Conservation (phyloP, 225 moss, liverwort and hornwort species). For the Straminergon stramineum region DNA sequence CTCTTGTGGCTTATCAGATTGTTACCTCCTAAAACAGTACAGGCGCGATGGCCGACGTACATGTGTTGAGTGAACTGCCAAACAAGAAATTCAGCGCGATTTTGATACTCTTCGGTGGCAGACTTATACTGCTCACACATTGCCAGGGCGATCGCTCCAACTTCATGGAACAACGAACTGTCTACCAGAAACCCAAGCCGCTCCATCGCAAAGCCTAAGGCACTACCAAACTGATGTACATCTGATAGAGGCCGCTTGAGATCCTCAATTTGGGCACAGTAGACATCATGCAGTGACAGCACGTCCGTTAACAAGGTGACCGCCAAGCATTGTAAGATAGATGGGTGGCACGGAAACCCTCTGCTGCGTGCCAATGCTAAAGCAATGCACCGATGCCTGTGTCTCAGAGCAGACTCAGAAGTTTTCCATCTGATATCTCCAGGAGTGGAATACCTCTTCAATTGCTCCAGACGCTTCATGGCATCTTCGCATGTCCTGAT, state of each 20-base stretch:
- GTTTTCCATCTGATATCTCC: constrained; percentile 14
- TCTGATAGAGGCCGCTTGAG: constrained; percentile 20
- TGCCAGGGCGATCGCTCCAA: constrained; percentile 69
- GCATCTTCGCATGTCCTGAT: constrained; percentile 24
- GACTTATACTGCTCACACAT: constrained; percentile 78
- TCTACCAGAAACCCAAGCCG: constrained; percentile 50
- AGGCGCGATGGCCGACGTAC: constrained; percentile 51
- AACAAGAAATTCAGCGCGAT: constrained; percentile 37
- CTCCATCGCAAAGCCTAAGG: constrained; percentile 33
- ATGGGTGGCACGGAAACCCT: constrained; percentile 48
- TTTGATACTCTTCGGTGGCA: constrained; percentile 27
- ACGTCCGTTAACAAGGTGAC: constrained; percentile 58
- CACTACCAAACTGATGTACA: constrained; percentile 25
- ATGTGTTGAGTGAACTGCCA: constrained; percentile 58
- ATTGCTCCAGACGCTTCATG: constrained; percentile 7
- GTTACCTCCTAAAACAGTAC: constrained; percentile 31
- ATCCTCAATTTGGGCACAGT: constrained; percentile 50
- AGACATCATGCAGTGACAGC: constrained; percentile 47
- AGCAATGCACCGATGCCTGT: constrained; percentile 56
- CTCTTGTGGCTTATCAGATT: background rate
- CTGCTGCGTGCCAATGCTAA: constrained; percentile 71
- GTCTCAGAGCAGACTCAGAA: constrained; percentile 21
- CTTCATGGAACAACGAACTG: constrained; percentile 60
- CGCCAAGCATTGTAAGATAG: constrained; percentile 49
- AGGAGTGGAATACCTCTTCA: constrained; percentile 1